Evolutionary conservation across 2,329 filamentous ascomycete species (phyloP).

Genomic region (Aureobasidium sp.): DNA sequence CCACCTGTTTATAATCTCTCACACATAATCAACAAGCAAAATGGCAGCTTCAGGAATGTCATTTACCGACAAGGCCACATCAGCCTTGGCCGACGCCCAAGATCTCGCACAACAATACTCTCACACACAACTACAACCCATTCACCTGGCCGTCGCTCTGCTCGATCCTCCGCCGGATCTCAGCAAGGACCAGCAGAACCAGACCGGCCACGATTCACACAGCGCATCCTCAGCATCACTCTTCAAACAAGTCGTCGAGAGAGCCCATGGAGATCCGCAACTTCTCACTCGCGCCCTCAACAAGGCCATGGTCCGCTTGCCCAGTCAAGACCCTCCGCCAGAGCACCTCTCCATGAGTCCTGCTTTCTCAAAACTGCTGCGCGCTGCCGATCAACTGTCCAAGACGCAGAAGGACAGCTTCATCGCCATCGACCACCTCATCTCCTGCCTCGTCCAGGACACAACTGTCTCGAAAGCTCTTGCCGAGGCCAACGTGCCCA

Average conservation of each 20-base stretch:
- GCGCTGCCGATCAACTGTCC: conserved; percentile 79
- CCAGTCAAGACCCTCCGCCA: conserved; percentile 90
- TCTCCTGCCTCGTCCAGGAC: conserved; percentile 78
- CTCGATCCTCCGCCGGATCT: conserved; percentile 65
- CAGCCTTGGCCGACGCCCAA: conserved; percentile 84
- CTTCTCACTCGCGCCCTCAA: conserved; percentile 82
- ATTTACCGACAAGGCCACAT: conserved; percentile 88
- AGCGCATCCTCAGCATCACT: conserved; percentile 61
- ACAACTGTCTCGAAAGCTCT: conserved; percentile 63
- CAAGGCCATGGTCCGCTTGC: conserved; percentile 81
- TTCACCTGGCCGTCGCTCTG: conserved; percentile 81
- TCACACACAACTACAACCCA: conserved; percentile 81
- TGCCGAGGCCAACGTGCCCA: conserved; percentile 83
- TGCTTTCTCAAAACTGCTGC: conserved; percentile 71
- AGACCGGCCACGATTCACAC: conserved; percentile 55
- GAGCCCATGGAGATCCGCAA: conserved; percentile 87
- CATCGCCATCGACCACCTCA: conserved; percentile 91
- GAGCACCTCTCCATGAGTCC: conserved; percentile 80
- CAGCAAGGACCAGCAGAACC: conserved; percentile 71
- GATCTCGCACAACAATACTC: conserved; percentile 79
- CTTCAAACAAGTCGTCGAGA: conserved; percentile 89
- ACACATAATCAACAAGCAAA: background rate
- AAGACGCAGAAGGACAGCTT: conserved; percentile 97
- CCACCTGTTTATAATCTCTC: background rate
- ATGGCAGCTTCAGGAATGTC: conserved; percentile 49